Percentiles rank a stretch among this genome's conserved stretches.
Evolutionary conservation across 306 rosid species (phyloP).

Genomic region (Vigna reflexopilosa): DNA sequence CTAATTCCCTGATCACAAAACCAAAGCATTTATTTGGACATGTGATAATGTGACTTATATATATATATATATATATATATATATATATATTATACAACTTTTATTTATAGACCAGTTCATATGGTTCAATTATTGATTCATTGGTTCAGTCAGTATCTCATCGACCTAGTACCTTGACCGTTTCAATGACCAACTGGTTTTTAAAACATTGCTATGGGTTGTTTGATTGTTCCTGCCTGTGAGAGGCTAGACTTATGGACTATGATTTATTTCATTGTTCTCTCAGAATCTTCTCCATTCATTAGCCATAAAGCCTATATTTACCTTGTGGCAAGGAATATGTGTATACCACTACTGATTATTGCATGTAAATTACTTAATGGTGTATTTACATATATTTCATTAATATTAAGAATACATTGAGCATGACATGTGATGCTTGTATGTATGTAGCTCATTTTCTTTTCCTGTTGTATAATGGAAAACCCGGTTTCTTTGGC

Average conservation of each 20-base stretch:
- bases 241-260: neutral
- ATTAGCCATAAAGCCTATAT: constrained; percentile 5
- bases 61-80: too few species aligned
- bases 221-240: constrained; percentile 1
- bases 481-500: constrained; percentile 8
- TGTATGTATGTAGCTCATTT: neutral
- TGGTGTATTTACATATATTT: constrained; percentile 29
- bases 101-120: too few species aligned
- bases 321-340: neutral
- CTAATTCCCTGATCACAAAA: too few species aligned
- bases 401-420: neutral
- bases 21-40: too few species aligned
- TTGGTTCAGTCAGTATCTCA: too few species aligned
- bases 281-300: neutral
- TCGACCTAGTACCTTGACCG: too few species aligned
- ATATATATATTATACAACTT: too few species aligned
- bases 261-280: neutral
- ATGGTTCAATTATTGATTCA: too few species aligned
- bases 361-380: constrained; percentile 10
- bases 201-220: neutral
- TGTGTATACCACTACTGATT: neutral
- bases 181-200: too few species aligned
- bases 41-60: too few species aligned
- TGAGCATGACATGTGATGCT: neutral
- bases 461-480: neutral